Evolutionary conservation across 768 basidiomycete genomes (phyloP), one percentile per base, ranked within the genome.

Genomic region (Strobilomyces echinocephalus): DNA sequence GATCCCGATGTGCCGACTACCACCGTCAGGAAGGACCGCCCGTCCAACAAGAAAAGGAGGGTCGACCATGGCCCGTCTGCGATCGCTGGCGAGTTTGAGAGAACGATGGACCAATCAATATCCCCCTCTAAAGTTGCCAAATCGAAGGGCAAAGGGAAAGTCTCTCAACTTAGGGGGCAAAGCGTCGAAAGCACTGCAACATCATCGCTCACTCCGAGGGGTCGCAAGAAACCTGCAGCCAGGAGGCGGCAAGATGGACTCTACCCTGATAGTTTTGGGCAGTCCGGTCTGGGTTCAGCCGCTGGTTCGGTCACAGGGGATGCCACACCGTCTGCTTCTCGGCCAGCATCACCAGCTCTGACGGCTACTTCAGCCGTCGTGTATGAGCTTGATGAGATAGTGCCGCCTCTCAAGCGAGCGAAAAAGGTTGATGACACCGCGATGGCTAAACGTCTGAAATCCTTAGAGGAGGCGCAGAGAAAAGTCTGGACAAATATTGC

Each of bases 401-500:
- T 87, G 36, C 88, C 87, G 6, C 82, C 84, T 12, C 70, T 91
- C 63, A 88, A 78, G 72, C 83, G 78, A 62, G 88, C 88, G 6
- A 89, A 87, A 68, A 88, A 85, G 67, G 74, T 88, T 3, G 90
- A 91, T 50, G 87, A 87, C 43, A 73, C 69, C 52, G 77, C 81
- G 4, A 86, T 88, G 79, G 67, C 80, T 24, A 90, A 90, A 64
- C 82, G 91, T 38, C 75, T 91, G 53, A 85, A 84, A 67, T 76
- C 82, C 7, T 66, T 93, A 30, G 91, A 92, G 65, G 93, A 93
- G 60, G 76, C 87, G 0, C 92, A 94, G 72, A 79, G 81, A 53
- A 93, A 91, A 71, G 86, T 92, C 9, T 95, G 93, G 93, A 85
- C 84, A 20, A 90, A 85, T 61, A 93, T 95, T 46, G 93, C 91